Evolutionary conservation across 2,329 filamentous ascomycete species (phyloP), one percentile per base, ranked within the genome.

Genomic region (Aspergillus nomiae): DNA sequence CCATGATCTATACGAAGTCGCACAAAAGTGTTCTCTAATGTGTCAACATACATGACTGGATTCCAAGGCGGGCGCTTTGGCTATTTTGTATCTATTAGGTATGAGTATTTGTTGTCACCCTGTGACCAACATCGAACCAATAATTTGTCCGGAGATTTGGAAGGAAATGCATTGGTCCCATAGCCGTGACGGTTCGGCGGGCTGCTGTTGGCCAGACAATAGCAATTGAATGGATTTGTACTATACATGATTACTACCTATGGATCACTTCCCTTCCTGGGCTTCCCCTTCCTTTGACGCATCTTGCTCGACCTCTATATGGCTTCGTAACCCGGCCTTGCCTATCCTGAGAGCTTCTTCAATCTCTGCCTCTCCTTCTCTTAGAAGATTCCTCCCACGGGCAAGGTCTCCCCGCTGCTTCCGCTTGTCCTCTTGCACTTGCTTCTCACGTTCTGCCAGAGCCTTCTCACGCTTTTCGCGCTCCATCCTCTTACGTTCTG

Each of bases 401-500:
- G 75, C 62, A 53, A 82, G 70, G 36, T 79, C 78, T 19, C 77
- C 71, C 60, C 69, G 72, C 56, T 80, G 77, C 48, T 72, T 78
- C 54, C 73, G 71, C 58, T 81, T 81, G 34, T 81, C 78, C 61
- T 80, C 78, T 50, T 80, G 71, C 4, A 82, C 80, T 38, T 73
- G 72, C 60, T 76, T 77, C 61, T 82, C 76, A 28, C 80, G 77
- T 48, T 81, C 78, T 8, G 74, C 75, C 55, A 82, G 66, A 9
- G 80, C 80, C 38, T 72, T 77, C 62, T 82, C 78, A n/a, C 80
- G 77, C 61, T 76, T 79, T 64, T 81, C 77, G 6, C 80, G 75
- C 50, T 81, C 79, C 19, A 73, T 50, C 58, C 69, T 74, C 66
- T 75, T 80, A 61, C 70, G 77, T n/a, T 74, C 70, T 24, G 71